Base-by-base conservation (phyloP, 768 basidiomycete genomes). In the Galerina marginata region DNA sequence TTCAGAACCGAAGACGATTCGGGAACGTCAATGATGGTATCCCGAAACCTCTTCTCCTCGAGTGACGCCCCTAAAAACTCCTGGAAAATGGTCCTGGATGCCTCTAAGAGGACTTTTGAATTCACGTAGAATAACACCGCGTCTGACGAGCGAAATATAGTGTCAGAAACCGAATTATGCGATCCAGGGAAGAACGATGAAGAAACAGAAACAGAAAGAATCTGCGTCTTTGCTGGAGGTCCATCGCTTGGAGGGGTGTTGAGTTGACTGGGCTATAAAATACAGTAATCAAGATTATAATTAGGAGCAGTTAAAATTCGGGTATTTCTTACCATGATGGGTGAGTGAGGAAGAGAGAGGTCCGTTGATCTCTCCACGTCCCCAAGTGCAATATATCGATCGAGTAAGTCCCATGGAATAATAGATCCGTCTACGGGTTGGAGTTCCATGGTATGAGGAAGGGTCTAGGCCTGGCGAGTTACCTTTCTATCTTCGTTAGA, bases 111-210 rank as follows among this genome's bases (percentile, higher is more conserved):
- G 14, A 59, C 49, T 0, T 64, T 40, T 6, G 66, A 64, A 43
- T 65, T 65, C 16, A 73, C 63, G 39, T 75, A 72, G 61, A 75
- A 75, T 3, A 71, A 58, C 9, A 75, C 72, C 2, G 56, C 49
- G 25, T 75, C 74, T 25, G 68, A 60, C 6, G 72, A 70, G 16
- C 65, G 65, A 25, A 75, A 64, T 53, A 71, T 63, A 10, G 66
- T 66, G 36, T 74, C 70, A 9, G 67, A 64, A 25, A 52, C 44
- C 9, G 38, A 10, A n/a, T 67, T 54, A 26, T 73, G 67, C 9
- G 69, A 62, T 15, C 69, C 69, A 16, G 71, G 71, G 46, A 67
- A 67, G 46, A 75, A 75, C 1, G 65, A 50, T 3, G 70, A 68
- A 9, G 74, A 72, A 14, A 74, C 62, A 6, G 70, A 65, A 10